A percentile compares a stretch with the other conserved stretches of the same genome.
Evolutionary conservation across 2,329 filamentous ascomycete species (phyloP).

Genomic region (Trichoderma atroviride): DNA sequence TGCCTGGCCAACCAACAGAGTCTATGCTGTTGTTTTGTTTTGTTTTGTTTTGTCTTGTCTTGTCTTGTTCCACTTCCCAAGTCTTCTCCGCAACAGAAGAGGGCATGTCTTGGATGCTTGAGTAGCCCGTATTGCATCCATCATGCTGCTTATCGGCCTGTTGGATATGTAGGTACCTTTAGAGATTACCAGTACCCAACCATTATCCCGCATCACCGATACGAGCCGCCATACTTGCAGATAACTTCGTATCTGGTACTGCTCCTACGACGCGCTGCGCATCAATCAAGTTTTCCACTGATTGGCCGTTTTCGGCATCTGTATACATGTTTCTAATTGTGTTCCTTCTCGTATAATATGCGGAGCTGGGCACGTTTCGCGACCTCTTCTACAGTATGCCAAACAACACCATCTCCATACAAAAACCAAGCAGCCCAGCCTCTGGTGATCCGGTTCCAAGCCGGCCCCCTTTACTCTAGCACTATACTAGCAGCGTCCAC

Average conservation of each 20-base stretch:
- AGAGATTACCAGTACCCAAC: neutral
- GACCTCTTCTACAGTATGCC: neutral
- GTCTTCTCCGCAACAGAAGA: neutral
- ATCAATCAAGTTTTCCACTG: neutral
- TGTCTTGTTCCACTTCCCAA: neutral
- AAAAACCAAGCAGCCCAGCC: neutral
- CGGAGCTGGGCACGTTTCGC: neutral
- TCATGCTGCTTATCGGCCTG: neutral
- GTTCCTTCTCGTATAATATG: neutral
- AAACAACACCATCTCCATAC: neutral
- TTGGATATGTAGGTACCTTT: neutral
- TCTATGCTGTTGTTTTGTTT: neutral
- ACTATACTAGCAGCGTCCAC: neutral
- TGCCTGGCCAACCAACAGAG: neutral
- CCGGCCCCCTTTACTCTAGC: neutral
- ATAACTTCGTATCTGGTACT: neutral
- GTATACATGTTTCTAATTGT: neutral
- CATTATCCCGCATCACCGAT: neutral
- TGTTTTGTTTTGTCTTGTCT: neutral
- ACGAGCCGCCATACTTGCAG: neutral
- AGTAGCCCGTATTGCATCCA: neutral
- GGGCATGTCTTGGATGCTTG: neutral
- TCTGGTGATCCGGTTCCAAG: conserved; percentile 18
- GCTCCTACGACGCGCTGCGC: neutral
- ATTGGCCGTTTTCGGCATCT: neutral